Base-by-base conservation (phyloP, 2,329 filamentous ascomycete genomes). In the Drechslerella coelobrocha region DNA sequence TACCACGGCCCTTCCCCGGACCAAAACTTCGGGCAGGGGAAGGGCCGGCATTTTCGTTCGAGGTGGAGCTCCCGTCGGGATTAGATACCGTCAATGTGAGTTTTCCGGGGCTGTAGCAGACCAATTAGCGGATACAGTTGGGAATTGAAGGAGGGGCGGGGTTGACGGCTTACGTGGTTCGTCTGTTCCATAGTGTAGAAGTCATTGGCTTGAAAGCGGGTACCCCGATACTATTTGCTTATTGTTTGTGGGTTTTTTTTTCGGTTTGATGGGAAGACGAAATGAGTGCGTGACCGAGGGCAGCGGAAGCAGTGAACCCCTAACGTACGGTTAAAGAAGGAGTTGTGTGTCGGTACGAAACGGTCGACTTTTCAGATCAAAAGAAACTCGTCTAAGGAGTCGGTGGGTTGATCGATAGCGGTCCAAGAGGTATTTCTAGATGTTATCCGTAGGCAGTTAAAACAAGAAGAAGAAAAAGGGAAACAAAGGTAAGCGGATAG, bases 141-240 rank as follows among this genome's bases (percentile, higher is more conserved):
- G 14, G 14, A 21, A 19, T 48, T 48, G 37, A 19, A 26, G 34
- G 19, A 31, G 14, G 24, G 31, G 24, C 8, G 7, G 10, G 14
- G 19, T 47, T 8, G 7, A 62, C 4, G 17, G 4, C 65, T 57
- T 48, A 69, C 65, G 65, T 69, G 50, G 56, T 51, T 62, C 65
- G 56, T 47, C 65, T 56, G 50, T 57, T 62, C 65, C 65, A 69
- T 69, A 62, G 57, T 54, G 65, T 61, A 62, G 65, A 69, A 69
- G 43, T 69, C 65, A 69, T 69, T 69, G 51, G 57, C 47, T 52
- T 59, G 23, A 37, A 23, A 41, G 52, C 27, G 26, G 54, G 24
- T 61, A 39, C 23, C 6, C 34, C 56, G 50, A 27, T 69, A 39
- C 12, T 39, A 14, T 39, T 39, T 3, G 4, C 17, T 39, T 39